A percentile compares a stretch with the other conserved stretches of the same genome.
Evolutionary conservation across 2,329 filamentous ascomycete genomes (phyloP).

Genomic region (Hyphodiscus sp.): DNA sequence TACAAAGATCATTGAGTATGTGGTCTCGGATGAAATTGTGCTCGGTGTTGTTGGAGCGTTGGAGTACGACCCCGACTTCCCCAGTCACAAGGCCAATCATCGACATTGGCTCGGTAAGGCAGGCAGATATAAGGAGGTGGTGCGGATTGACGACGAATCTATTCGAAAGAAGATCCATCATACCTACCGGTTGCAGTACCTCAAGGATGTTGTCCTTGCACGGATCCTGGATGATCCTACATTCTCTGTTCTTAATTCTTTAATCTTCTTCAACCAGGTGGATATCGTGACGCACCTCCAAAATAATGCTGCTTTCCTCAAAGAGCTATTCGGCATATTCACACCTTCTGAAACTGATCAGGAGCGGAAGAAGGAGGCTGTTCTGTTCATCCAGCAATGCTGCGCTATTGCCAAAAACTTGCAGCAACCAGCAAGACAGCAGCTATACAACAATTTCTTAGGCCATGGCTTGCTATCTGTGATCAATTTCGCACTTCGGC

Average conservation of each 20-base stretch:
- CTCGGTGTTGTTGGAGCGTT: slow-evolving; percentile 90
- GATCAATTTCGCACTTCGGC: slow-evolving; percentile 84
- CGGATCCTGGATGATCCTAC: slow-evolving; percentile 96
- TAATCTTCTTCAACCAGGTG: slow-evolving; percentile 99
- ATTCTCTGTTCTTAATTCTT: slow-evolving; percentile 92
- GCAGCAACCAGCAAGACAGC: slow-evolving; percentile 73
- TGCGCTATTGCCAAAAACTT: slow-evolving; percentile 91
- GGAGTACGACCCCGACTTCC: slow-evolving; percentile 97
- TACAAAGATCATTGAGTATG: slow-evolving; percentile 86
- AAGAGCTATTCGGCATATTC: slow-evolving; percentile 85
- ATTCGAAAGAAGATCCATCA: slow-evolving; percentile 91
- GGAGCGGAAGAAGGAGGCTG: slow-evolving; percentile 83
- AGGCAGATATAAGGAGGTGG: slow-evolving; percentile 92
- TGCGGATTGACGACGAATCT: slow-evolving; percentile 75
- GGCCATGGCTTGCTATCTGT: slow-evolving; percentile 80
- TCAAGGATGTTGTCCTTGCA: slow-evolving; percentile 97
- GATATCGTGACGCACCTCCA: slow-evolving; percentile 97
- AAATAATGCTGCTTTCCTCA: slow-evolving; percentile 67
- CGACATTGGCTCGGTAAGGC: slow-evolving; percentile 85
- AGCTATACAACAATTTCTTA: slow-evolving; percentile 85
- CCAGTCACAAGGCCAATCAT: slow-evolving; percentile 95
- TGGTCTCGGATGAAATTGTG: slow-evolving; percentile 83
- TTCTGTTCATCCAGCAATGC: slow-evolving; percentile 95
- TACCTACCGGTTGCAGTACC: slow-evolving; percentile 90
- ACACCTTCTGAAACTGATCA: slow-evolving; percentile 55